phyloP scores from a whole-genome alignment of 768 basidiomycete genomes.

The Pulveroboletus sp. region DNA sequence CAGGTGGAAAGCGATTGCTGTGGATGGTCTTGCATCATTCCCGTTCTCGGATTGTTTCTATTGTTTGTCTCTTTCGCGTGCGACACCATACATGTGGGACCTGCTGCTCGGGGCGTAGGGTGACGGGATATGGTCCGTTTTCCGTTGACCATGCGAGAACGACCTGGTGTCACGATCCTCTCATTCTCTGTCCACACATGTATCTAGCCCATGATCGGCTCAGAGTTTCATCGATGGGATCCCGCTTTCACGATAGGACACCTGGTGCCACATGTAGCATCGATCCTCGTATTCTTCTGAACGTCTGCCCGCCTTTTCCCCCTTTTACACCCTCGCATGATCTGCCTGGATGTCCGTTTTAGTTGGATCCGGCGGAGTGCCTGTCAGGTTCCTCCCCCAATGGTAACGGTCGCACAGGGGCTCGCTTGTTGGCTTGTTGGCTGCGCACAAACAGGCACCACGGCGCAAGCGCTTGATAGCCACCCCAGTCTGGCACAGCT shows the following conservation, averaged over 20 bases:
- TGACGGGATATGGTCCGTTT: neutral
- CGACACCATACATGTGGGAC: slow-evolving; percentile 1
- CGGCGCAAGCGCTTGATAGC: too few relatives aligned
- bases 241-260: slow-evolving; percentile 4
- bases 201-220: slow-evolving; percentile 8
- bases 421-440: too few relatives aligned
- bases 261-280: slow-evolving; percentile 2
- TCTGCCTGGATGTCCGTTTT: neutral
- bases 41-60: slow-evolving; percentile 7
- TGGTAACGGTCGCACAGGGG: too few relatives aligned
- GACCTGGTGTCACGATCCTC: slow-evolving; percentile 11
- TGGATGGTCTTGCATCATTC: slow-evolving; percentile 8
- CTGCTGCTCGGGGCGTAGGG: slow-evolving; percentile 14
- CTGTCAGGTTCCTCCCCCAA: neutral
- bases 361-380: neutral
- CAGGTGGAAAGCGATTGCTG: neutral
- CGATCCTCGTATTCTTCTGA: neutral
- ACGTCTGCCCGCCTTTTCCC: too few relatives aligned
- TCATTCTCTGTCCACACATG: neutral
- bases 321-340: neutral
- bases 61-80: neutral
- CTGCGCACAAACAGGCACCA: too few relatives aligned
- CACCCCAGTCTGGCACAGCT: too few relatives aligned
- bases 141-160: slow-evolving; percentile 1
- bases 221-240: slow-evolving; percentile 20